These are phyloP conservation scores for Mycena sanguinolenta DNA, from an alignment of 768 basidiomycete genomes.

Conservation along the genomic window DNA sequence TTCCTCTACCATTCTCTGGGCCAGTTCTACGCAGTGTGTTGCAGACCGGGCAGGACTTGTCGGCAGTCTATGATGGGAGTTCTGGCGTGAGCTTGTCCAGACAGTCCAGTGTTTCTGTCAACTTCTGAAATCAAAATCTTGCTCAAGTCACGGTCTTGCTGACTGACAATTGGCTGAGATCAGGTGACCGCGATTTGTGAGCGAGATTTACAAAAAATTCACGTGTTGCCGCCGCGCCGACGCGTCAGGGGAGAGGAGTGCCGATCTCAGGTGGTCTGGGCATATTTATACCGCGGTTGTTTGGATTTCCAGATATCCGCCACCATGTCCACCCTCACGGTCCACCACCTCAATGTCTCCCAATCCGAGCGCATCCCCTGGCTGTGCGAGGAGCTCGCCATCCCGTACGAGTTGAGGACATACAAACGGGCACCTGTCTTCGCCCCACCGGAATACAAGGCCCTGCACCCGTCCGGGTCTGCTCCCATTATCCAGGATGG, in stretches of 20 bases:
- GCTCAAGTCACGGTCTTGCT: no score
- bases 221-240: background rate
- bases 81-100: no score
- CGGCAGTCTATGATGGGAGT: no score
- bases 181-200: background rate
- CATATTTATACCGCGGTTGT: background rate
- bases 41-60: no score
- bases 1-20: no score
- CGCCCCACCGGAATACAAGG: slow-evolving; percentile 2
- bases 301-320: background rate
- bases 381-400: slow-evolving; percentile 5
- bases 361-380: slow-evolving; percentile 8
- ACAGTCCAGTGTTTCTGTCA: no score
- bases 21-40: no score
- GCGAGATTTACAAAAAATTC: background rate
- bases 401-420: slow-evolving; percentile 1
- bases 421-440: background rate
- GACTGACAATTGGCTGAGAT: slow-evolving; percentile 1
- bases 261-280: no score
- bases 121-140: no score
- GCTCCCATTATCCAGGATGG: slow-evolving; percentile 6
- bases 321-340: background rate
- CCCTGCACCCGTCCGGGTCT: background rate
- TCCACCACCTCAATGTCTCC: slow-evolving; percentile 2
- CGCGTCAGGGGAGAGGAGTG: background rate